Evolutionary conservation across 371 early-diverging fungal species (phyloP).

Genomic region (Circinella umbellata): DNA sequence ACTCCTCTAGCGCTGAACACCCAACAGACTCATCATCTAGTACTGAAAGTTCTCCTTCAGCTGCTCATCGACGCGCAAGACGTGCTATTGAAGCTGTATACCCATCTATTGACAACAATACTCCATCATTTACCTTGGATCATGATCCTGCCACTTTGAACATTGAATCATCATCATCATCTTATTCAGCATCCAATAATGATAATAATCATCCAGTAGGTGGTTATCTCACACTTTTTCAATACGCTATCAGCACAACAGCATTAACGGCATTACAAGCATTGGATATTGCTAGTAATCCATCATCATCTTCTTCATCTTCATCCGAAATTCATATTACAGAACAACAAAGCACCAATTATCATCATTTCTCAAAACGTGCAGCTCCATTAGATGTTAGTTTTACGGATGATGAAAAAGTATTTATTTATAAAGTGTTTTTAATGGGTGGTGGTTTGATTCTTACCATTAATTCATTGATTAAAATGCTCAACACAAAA

Average conservation of each 20-base stretch:
- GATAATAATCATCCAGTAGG: background rate
- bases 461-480: conserved; percentile 47
- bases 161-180: background rate
- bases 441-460: conserved; percentile 53
- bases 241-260: conserved; percentile 17
- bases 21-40: background rate
- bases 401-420: conserved; percentile 36
- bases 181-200: background rate
- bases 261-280: conserved; percentile 24
- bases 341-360: background rate
- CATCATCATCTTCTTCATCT: background rate
- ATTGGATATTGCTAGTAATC: conserved; percentile 1
- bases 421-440: conserved; percentile 54
- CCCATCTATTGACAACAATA: conserved; percentile 1
- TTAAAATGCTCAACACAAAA: conserved; percentile 54
- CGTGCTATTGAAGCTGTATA: conserved; percentile 4
- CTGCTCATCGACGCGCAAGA: conserved; percentile 9
- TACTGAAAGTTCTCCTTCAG: background rate
- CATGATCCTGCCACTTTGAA: conserved; percentile 4
- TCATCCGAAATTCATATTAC: conserved; percentile 1
- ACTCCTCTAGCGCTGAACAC: background rate
- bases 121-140: background rate
- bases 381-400: conserved; percentile 18
- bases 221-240: conserved; percentile 21
- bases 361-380: conserved; percentile 13